Percentiles rank a stretch among this genome's conserved stretches.
These are phyloP conservation scores for Calonectria henricotiae DNA, from an alignment of 2,329 filamentous ascomycete species.

Conservation along the genomic window DNA sequence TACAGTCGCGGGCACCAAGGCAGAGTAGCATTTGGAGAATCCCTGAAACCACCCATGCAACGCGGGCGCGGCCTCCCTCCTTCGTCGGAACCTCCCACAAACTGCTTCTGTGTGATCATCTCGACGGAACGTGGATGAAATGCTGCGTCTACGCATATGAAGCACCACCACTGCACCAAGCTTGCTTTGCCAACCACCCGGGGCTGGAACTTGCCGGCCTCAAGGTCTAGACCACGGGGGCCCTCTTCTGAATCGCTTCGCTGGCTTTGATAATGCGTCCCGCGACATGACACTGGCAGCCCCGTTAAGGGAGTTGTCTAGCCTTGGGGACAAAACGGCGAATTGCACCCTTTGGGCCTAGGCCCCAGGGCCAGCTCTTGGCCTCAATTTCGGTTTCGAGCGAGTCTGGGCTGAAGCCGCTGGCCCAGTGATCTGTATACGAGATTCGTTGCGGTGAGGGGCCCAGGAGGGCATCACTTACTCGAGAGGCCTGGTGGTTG, in stretches of 20 bases:
- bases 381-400: constrained; percentile 33
- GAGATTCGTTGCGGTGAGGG: constrained; percentile 27
- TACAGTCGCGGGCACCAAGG: constrained; percentile 21
- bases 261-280: constrained; percentile 12
- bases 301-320: constrained; percentile 23
- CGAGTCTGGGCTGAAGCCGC: not conserved
- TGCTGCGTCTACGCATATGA: constrained; percentile 18
- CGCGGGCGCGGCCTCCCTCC: constrained; percentile 29
- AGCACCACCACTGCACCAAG: constrained; percentile 2
- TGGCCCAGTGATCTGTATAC: not conserved
- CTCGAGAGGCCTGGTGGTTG: not conserved
- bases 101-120: constrained; percentile 46
- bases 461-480: not conserved
- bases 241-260: constrained; percentile 29
- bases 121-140: constrained; percentile 42
- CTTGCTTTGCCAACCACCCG: not conserved
- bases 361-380: not conserved
- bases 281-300: not conserved
- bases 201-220: constrained; percentile 2
- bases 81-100: constrained; percentile 37
- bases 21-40: constrained; percentile 39
- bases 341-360: constrained; percentile 19
- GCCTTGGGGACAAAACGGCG: not conserved
- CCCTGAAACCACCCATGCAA: constrained; percentile 51
- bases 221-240: not conserved